Conservation (phyloP, 1,284 basidiomycete genomes). For the Ustilago vetiveriae region DNA sequence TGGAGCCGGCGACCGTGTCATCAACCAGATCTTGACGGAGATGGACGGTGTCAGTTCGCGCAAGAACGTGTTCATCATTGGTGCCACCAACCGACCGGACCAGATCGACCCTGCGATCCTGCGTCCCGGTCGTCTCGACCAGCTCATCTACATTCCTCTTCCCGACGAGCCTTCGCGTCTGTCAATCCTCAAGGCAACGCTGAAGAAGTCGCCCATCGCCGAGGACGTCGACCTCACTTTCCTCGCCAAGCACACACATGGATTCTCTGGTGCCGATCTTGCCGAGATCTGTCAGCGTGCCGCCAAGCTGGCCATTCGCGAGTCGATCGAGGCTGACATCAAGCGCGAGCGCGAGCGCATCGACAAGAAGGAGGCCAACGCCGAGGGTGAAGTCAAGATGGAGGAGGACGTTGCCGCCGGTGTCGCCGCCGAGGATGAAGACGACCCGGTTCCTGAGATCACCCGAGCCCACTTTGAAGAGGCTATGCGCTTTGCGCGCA, state of each 20-base stretch:
- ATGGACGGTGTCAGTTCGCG: constrained; percentile 99
- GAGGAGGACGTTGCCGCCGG: constrained; percentile 73
- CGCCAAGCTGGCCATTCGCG: constrained; percentile 94
- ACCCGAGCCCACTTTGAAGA: constrained; percentile 84
- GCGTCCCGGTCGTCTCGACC: constrained; percentile 96
- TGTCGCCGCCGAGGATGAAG: constrained; percentile 76
- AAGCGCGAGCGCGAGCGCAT: constrained; percentile 75
- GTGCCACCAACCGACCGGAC: constrained; percentile 98
- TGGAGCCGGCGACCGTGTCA: constrained; percentile 94
- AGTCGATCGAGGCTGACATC: constrained; percentile 93
- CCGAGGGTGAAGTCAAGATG: constrained; percentile 70
- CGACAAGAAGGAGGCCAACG: constrained; percentile 41
- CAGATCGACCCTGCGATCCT: constrained; percentile 96
- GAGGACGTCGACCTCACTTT: constrained; percentile 85
- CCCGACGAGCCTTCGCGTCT: constrained; percentile 92
- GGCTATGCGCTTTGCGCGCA: constrained; percentile 82
- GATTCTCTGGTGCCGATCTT: constrained; percentile 98
- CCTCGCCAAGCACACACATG: constrained; percentile 93
- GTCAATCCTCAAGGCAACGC: constrained; percentile 87
- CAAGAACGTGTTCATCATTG: constrained; percentile 99
- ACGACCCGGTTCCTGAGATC: constrained; percentile 96
- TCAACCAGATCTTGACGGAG: constrained; percentile 95
- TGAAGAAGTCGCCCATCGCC: constrained; percentile 91
- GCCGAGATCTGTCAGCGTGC: constrained; percentile 98
- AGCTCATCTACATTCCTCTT: constrained; percentile 69